A percentile compares a stretch with the other conserved stretches of the same genome.
phyloP scores from a whole-genome alignment of 2,329 filamentous ascomycete species.

The Pseudocercospora macadamiae region DNA sequence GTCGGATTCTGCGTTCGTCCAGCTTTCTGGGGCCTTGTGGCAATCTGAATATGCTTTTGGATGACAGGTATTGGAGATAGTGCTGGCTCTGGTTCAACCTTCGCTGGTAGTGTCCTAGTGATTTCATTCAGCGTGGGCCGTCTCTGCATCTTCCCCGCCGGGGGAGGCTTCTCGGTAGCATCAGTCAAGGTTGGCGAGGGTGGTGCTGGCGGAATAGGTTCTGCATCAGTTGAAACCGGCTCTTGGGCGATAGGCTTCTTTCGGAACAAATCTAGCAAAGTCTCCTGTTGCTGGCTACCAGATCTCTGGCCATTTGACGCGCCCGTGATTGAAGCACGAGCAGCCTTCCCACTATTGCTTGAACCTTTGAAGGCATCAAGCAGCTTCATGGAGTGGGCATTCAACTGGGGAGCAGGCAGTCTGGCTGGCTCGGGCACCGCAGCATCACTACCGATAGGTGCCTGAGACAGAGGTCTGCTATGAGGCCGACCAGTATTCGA shows the following conservation, averaged over 20 bases:
- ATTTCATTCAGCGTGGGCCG: constrained; percentile 37
- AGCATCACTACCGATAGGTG: constrained; percentile 43
- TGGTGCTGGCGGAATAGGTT: constrained; percentile 8
- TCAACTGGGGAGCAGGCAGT: constrained; percentile 61
- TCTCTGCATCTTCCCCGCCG: constrained; percentile 9
- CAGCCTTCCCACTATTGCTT: constrained; percentile 9
- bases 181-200: constrained; percentile 28
- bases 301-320: constrained; percentile 20
- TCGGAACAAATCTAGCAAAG: constrained; percentile 51
- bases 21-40: not conserved
- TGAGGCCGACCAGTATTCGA: constrained; percentile 9
- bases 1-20: not conserved
- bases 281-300: constrained; percentile 48
- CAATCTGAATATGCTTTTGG: not conserved
- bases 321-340: constrained; percentile 18
- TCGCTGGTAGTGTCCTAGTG: constrained; percentile 36
- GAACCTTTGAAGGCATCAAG: constrained; percentile 59
- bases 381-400: constrained; percentile 59
- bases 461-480: constrained; percentile 1
- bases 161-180: constrained; percentile 20
- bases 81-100: constrained; percentile 4
- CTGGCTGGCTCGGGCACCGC: constrained; percentile 59
- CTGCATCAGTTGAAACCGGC: constrained; percentile 2
- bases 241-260: constrained; percentile 30
- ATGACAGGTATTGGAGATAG: not conserved